Evolutionary conservation across 805 yeast genomes (phyloP), one percentile per base, ranked within the genome.

Genomic region (Hanseniaspora vineae): DNA sequence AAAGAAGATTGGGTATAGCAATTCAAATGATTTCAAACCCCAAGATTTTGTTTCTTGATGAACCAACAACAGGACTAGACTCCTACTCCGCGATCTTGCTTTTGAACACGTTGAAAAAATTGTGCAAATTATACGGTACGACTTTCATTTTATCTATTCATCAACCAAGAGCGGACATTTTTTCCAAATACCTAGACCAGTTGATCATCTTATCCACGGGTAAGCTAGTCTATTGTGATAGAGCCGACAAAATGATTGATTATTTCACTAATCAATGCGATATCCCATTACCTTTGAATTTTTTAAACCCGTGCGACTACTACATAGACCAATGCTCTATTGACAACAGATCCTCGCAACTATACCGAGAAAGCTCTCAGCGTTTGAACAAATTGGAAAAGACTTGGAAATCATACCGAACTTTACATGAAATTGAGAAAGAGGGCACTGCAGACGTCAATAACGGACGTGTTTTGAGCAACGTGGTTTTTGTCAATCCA

Each of bases 41-140:
- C 0, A 77, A 88, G 0, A 66, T 86, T 1, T 62, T 87, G 50
- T 85, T 85, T 55, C 63, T 86, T 42, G 96, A 86, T 60, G 95
- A 86, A 55, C 95, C 95, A 6, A 86, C 95, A 1, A 85, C 95
- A 0, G 95, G 95, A 0, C 65, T 86, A 33, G 95, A 86, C 61
- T 80, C 94, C 5, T 78, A 77, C 51, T 79, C 88, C 12, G 89
- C 95, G 0, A 75, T 71, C 52, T 65, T 78, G 48, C 67, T 86
- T 35, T 73, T 86, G 14, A 66, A 72, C 42, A 76, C 85, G 0
- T 69, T 87, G 47, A 75, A 77, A 53, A 70, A 74, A 49, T 66
- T 81, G 35, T 78, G 84, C 0, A 59, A 59, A 42, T 61, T 65
- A 13, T 72, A 68, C 40, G 89, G 90, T 0, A 76, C 86, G 49